These are phyloP conservation scores for Trichocladium uniseriatum DNA, from an alignment of 495 filamentous ascomycete species.

Conservation along the genomic window DNA sequence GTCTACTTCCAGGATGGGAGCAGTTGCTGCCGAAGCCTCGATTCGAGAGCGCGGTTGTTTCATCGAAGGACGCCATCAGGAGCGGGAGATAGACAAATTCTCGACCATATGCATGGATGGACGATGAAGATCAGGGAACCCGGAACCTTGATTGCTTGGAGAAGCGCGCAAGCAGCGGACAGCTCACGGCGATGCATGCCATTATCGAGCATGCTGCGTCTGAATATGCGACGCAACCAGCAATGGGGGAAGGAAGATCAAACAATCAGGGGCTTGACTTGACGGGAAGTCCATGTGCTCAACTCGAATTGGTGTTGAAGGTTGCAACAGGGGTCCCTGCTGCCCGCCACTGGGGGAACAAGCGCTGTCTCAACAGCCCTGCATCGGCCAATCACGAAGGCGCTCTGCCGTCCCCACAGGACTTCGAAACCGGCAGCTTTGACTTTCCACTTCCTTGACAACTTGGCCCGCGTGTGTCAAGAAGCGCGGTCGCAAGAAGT, in stretches of 20 bases:
- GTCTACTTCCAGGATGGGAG: neutral
- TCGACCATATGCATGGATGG: neutral
- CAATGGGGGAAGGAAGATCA: slow-evolving; percentile 19
- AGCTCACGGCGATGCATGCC: neutral
- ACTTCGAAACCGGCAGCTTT: slow-evolving; percentile 14
- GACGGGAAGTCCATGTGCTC: slow-evolving; percentile 2
- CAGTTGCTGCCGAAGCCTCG: neutral
- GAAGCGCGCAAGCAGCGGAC: neutral
- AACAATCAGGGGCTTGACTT: slow-evolving; percentile 15
- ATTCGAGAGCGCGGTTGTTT: slow-evolving; percentile 1
- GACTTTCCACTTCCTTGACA: neutral
- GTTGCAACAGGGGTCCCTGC: too few relatives aligned
- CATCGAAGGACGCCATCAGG: neutral
- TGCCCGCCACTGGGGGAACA: neutral
- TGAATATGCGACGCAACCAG: slow-evolving; percentile 10
- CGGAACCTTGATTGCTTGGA: neutral
- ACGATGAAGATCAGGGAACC: neutral
- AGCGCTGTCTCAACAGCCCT: slow-evolving; percentile 10
- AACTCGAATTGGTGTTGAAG: neutral
- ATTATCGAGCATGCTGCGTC: neutral
- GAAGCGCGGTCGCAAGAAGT: neutral
- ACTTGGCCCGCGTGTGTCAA: slow-evolving; percentile 13
- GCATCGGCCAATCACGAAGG: too few relatives aligned
- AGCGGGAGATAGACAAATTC: neutral
- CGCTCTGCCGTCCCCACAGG: slow-evolving; percentile 14